A percentile compares a stretch with the other conserved stretches of the same genome.
Evolutionary conservation across 495 filamentous ascomycete genomes (phyloP).

Genomic region (Aspergillus nidulans): DNA sequence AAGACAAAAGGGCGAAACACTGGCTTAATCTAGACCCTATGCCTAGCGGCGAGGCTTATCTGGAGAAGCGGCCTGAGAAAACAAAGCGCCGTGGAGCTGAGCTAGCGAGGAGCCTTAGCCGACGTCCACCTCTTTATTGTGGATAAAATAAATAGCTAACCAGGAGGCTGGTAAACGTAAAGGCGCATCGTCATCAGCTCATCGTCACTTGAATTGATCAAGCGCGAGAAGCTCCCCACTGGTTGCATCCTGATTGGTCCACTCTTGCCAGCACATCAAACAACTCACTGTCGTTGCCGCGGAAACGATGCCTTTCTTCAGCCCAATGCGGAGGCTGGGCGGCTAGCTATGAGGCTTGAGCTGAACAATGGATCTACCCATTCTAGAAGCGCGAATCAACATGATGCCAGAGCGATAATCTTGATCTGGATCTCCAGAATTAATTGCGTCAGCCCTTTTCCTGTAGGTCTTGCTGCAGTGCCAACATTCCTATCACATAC

Average conservation of each 20-base stretch:
- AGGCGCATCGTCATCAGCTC: neutral
- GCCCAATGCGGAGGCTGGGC: constrained; percentile 4
- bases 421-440: neutral
- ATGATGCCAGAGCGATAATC: neutral
- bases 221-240: constrained; percentile 14
- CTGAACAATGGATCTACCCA: neutral
- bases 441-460: neutral
- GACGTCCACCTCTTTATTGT: constrained; percentile 7
- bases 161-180: constrained; percentile 3
- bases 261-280: constrained; percentile 12
- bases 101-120: constrained; percentile 12
- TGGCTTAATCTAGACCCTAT: constrained; percentile 12
- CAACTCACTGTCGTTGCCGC: constrained; percentile 13
- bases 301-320: constrained; percentile 9
- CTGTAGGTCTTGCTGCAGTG: neutral
- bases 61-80: constrained; percentile 8
- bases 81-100: neutral
- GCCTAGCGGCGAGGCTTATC: constrained; percentile 17
- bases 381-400: neutral
- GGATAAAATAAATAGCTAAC: constrained; percentile 12
- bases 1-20: constrained; percentile 3
- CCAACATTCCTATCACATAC: neutral
- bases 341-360: constrained; percentile 6
- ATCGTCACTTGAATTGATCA: constrained; percentile 10
- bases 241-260: constrained; percentile 7